These are phyloP conservation scores for Gynochthodes officinalis DNA, from an alignment of 257 asterid species.

Conservation along the genomic window DNA sequence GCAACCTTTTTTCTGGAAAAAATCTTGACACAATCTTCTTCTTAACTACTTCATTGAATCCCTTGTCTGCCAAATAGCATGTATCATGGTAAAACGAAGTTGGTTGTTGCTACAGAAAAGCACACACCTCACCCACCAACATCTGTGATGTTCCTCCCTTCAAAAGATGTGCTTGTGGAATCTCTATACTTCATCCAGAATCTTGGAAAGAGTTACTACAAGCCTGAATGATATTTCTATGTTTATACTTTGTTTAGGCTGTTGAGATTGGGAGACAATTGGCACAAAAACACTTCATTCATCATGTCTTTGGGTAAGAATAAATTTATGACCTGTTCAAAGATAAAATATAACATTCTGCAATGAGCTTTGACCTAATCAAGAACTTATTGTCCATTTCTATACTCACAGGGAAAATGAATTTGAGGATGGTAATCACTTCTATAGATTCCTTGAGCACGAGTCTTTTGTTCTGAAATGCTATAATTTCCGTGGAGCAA, in stretches of 20 bases:
- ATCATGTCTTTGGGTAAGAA: slow-evolving; percentile 84
- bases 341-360: not conserved
- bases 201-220: not conserved
- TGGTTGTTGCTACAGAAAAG: not conserved
- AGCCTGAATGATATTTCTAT: slow-evolving; percentile 2
- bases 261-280: slow-evolving; percentile 79
- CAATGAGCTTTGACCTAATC: not conserved
- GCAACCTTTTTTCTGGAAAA: no score
- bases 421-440: slow-evolving; percentile 84
- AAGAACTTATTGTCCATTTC: not conserved
- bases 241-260: slow-evolving; percentile 38
- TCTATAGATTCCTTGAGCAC: slow-evolving; percentile 84
- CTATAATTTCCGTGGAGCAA: slow-evolving; percentile 71
- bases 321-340: not conserved
- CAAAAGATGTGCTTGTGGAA: not conserved
- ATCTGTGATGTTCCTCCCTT: not conserved
- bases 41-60: not conserved
- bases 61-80: not conserved
- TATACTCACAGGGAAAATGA: slow-evolving; percentile 57
- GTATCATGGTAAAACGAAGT: not conserved
- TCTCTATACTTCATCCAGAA: not conserved
- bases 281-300: slow-evolving; percentile 72
- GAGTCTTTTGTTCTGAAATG: slow-evolving; percentile 80
- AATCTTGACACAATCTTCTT: no score
- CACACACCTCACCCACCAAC: not conserved